phyloP scores from a whole-genome alignment of 441 rosid genomes.

The Syzygium malaccense region DNA sequence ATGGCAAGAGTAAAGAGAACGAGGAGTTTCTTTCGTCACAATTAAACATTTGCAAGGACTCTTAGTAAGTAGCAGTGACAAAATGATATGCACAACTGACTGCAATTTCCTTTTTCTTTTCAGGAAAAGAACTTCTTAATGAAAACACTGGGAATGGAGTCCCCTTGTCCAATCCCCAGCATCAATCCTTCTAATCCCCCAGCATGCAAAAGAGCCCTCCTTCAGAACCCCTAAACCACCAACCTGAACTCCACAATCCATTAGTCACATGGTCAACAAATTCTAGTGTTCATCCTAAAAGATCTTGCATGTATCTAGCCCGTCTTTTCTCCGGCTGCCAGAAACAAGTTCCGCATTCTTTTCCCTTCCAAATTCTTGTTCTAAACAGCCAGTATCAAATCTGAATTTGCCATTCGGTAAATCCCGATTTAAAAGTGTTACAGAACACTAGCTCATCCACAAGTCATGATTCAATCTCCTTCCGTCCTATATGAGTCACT shows the following conservation, averaged over 20 bases:
- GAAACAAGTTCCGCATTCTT: background rate
- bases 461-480: background rate
- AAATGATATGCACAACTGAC: conserved; percentile 11
- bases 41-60: background rate
- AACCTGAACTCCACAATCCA: background rate
- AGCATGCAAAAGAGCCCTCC: conserved; percentile 86
- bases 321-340: background rate
- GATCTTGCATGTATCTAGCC: background rate
- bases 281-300: background rate
- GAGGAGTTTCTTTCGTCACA: background rate
- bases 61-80: background rate
- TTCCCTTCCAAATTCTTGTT: background rate
- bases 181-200: conserved; percentile 70
- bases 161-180: conserved; percentile 51
- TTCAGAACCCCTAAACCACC: background rate
- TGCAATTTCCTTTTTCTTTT: background rate
- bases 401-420: background rate
- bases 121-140: conserved; percentile 96
- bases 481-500: background rate
- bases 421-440: background rate
- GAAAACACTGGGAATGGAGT: conserved; percentile 90
- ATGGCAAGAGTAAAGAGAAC: background rate
- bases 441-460: background rate
- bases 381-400: background rate
- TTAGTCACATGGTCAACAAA: background rate